Evolutionary conservation across 345 rosid genomes (phyloP), one percentile per base, ranked within the genome.

Genomic region (Citrus cavaleriei): DNA sequence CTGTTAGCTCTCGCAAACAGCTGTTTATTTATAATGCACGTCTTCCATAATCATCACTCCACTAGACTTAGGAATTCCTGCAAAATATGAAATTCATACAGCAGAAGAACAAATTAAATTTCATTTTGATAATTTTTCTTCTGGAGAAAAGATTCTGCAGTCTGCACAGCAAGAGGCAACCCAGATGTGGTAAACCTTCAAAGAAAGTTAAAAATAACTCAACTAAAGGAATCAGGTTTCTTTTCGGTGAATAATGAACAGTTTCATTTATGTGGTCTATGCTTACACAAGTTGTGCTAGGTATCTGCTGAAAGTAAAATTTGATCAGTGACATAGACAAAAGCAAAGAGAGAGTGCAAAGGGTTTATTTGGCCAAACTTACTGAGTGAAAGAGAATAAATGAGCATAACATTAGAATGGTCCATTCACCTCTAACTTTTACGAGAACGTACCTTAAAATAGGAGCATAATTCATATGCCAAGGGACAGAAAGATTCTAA

Each of bases 401-500:
- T 74, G 68, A 24, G 18, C 5, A 10, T 46, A 46, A 46, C 18
- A 12, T 13, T 46, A 46, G 18, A 46, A 46, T 54, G 58, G 18
- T 51, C n/a, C 22, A 18, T 54, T 18, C 21, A 54, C 58, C 22
- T 54, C 19, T 54, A 54, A 4, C 58, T 54, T 46, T 2, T 46
- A 46, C 21, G 19, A 51, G 19, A 49, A 7, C 65, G 3, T 77
- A 85, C 86, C 85, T 74, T 55, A 78, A 83, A 82, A 74, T 61
- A 77, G 86, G 72, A 57, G 74, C 35, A 58, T 81, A 79, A 54
- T 80, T 76, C 86, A 75, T 28, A 35, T 30, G 79, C 79, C 81
- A 63, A 59, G 55, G 22, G 79, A 79, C 80, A 72, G 77, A 66
- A 46, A 84, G 80, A 72, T 69, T 85, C 87, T 91, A 92, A 68